These are phyloP conservation scores for Limnanthes douglasii DNA, from an alignment of 345 rosid species.

Conservation along the genomic window DNA sequence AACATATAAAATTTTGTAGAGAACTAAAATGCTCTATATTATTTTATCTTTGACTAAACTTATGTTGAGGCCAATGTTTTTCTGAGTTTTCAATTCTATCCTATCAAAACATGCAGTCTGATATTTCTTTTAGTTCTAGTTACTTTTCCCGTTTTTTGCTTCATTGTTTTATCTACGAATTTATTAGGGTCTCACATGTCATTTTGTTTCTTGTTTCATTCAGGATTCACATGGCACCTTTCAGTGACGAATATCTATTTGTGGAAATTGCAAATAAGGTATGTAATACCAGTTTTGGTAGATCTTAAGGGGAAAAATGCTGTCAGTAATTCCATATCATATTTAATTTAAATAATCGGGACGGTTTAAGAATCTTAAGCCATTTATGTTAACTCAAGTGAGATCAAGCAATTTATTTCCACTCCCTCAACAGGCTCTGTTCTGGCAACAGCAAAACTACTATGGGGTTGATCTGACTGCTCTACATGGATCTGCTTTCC, in stretches of 20 bases:
- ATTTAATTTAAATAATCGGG: not conserved
- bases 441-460: slow-evolving; percentile 95
- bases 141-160: not conserved
- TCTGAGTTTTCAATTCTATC: too few species aligned
- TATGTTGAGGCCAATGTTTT: too few species aligned
- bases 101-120: not conserved
- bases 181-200: slow-evolving; percentile 1
- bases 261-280: slow-evolving; percentile 99
- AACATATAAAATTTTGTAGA: too few species aligned
- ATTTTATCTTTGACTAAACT: too few species aligned
- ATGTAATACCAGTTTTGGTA: slow-evolving; percentile 8
- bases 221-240: slow-evolving; percentile 99
- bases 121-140: not conserved
- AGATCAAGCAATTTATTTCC: not conserved
- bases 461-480: slow-evolving; percentile 89
- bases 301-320: not conserved
- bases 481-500: slow-evolving; percentile 65
- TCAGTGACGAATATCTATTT: slow-evolving; percentile 89
- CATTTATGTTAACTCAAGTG: not conserved
- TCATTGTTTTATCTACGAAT: not conserved
- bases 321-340: not conserved
- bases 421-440: slow-evolving; percentile 51
- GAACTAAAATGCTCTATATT: too few species aligned
- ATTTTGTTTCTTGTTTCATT: slow-evolving; percentile 12
- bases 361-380: not conserved